phyloP scores from a whole-genome alignment of 2,329 filamentous ascomycete species.

The Stylonectria norvegica region DNA sequence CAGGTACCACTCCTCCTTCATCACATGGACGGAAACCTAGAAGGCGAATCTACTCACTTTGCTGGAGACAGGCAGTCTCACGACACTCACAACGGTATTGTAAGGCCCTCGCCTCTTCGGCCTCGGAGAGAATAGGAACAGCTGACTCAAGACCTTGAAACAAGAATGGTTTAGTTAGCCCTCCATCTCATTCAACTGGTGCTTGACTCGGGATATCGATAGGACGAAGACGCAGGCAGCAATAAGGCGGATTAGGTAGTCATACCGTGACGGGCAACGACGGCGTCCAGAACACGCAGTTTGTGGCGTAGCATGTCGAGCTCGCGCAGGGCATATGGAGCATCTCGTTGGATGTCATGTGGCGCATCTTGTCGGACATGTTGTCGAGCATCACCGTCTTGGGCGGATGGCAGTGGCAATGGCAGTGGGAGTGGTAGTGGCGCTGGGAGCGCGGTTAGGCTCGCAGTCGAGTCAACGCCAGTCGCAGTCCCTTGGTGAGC shows the following conservation, averaged over 20 bases:
- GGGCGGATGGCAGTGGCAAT: no score
- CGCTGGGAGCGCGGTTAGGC: neutral
- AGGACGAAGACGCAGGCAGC: no score
- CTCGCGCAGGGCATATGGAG: conserved; percentile 47
- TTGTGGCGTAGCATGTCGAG: conserved; percentile 56
- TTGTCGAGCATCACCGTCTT: no score
- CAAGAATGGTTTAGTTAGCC: conserved; percentile 6
- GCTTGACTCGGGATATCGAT: no score
- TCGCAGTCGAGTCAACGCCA: conserved; percentile 1
- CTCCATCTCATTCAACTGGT: no score
- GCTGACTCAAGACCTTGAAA: conserved; percentile 27
- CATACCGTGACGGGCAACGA: conserved; percentile 49
- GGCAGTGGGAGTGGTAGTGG: neutral
- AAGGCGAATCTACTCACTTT: conserved; percentile 23
- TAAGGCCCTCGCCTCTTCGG: conserved; percentile 54
- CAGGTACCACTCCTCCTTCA: no score
- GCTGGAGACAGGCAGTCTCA: conserved; percentile 46
- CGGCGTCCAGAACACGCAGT: conserved; percentile 46
- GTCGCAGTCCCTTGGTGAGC: no score
- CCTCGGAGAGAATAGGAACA: conserved; percentile 48
- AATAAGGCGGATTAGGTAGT: no score
- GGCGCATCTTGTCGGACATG: no score
- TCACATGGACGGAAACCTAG: conserved; percentile 6
- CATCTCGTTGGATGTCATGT: no score
- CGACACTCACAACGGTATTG: conserved; percentile 60